phyloP scores from a whole-genome alignment of 2,329 filamentous ascomycete species.

The Teratosphaeria destructans region DNA sequence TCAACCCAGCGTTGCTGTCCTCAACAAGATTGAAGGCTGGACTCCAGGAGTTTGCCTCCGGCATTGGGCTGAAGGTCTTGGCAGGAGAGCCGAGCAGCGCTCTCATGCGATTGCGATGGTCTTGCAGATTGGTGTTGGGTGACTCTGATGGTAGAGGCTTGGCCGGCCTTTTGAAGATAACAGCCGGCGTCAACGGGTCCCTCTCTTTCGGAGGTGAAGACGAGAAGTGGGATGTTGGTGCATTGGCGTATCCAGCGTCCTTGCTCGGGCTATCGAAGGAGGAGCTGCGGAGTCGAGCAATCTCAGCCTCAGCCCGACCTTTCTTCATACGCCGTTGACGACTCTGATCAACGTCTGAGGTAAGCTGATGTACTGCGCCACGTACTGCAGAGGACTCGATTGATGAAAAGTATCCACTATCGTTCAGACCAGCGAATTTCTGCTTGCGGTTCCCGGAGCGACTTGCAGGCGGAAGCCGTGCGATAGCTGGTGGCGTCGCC shows the following conservation, averaged over 20 bases:
- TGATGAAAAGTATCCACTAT: constrained; percentile 95
- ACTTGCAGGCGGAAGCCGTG: constrained; percentile 53
- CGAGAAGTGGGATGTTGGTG: constrained; percentile 21
- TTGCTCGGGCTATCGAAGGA: constrained; percentile 88
- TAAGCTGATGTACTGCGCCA: constrained; percentile 50
- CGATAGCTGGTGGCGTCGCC: constrained; percentile 69
- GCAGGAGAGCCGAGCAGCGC: constrained; percentile 73
- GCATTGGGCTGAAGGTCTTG: constrained; percentile 42
- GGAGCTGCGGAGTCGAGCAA: constrained; percentile 81
- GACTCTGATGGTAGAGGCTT: constrained; percentile 68
- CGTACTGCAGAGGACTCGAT: constrained; percentile 82
- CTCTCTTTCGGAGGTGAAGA: constrained; percentile 31
- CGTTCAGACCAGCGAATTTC: constrained; percentile 70
- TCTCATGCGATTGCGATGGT: constrained; percentile 74
- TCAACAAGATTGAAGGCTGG: constrained; percentile 58
- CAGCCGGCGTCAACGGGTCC: constrained; percentile 65
- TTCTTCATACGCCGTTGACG: constrained; percentile 40
- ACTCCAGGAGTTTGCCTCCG: constrained; percentile 51
- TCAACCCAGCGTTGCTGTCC: constrained; percentile 45
- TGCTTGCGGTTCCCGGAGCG: constrained; percentile 57
- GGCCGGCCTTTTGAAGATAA: constrained; percentile 63
- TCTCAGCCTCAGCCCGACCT: constrained; percentile 89
- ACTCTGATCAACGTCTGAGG: constrained; percentile 50
- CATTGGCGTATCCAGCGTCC: constrained; percentile 42
- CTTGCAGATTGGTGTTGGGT: constrained; percentile 80